phyloP scores from a whole-genome alignment of 2,329 filamentous ascomycete species.

The Zelopaecilomyces penicillatus region DNA sequence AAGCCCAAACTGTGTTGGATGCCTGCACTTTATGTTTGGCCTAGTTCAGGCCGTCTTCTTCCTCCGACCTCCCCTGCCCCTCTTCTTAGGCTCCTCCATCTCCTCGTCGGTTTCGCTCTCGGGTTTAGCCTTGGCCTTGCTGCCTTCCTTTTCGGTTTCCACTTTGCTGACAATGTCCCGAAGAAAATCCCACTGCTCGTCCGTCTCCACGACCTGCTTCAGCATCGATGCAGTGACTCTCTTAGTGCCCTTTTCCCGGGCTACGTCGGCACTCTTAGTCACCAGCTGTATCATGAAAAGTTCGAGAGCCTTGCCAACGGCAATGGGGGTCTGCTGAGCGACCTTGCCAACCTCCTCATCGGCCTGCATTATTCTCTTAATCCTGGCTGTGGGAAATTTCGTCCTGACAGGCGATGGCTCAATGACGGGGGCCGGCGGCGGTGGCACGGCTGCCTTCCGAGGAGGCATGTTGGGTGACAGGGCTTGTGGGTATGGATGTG shows the following conservation, averaged over 20 bases:
- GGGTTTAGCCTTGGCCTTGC: conserved; percentile 34
- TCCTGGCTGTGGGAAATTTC: conserved; percentile 92
- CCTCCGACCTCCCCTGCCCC: conserved; percentile 37
- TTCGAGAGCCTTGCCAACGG: conserved; percentile 90
- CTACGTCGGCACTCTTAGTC: conserved; percentile 76
- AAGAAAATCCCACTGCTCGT: conserved; percentile 92
- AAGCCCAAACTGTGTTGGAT: background rate
- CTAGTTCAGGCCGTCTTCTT: conserved; percentile 35
- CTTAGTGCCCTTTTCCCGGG: conserved; percentile 75
- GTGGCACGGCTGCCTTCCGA: conserved; percentile 22
- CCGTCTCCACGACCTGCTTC: conserved; percentile 79
- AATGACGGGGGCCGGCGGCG: conserved; percentile 31
- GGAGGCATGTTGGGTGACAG: conserved; percentile 25
- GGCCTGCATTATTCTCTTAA: conserved; percentile 99
- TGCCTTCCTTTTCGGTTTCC: conserved; percentile 46
- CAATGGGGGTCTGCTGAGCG: conserved; percentile 92
- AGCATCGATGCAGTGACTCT: conserved; percentile 84
- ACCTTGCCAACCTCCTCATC: conserved; percentile 99
- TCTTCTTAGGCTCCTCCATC: conserved; percentile 38
- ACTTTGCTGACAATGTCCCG: conserved; percentile 84
- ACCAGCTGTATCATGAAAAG: conserved; percentile 97
- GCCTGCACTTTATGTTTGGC: background rate
- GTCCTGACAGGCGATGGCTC: conserved; percentile 73
- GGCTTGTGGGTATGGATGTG: conserved; percentile 7
- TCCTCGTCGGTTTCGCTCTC: conserved; percentile 49